Evolutionary conservation across 331 rosid genomes (phyloP), one percentile per base, ranked within the genome.

Genomic region (Rosa hybrid): DNA sequence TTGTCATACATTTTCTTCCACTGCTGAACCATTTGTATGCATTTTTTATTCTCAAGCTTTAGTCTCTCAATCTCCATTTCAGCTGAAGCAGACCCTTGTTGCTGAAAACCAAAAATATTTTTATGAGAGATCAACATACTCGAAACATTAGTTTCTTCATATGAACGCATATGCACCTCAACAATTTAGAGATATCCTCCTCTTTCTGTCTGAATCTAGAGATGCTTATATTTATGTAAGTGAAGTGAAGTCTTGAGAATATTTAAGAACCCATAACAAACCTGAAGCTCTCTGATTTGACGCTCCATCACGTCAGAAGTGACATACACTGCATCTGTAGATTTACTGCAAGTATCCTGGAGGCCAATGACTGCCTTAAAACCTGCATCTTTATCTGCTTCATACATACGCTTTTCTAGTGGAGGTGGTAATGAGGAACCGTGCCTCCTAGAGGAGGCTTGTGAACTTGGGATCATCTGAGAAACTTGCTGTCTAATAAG

Each of bases 1-100:
- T 88, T 87, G 44, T 84, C 94, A 54, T 91, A 89, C 97, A 87
- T 84, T 84, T 84, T 86, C 78, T 87, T 87, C 93, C 90, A 93
- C 42, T 84, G 91, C 72, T 85, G 83, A 81, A 72, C 84, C 91
- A 81, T 87, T 84, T 91, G 87, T 76, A 23, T 69, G 53, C 90
- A 88, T 79, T 56, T 89, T 80, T 79, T 85, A 83, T 60, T 78
- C 50, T 96, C 97, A 10, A 49, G 83, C 85, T 86, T 88, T 34
- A 87, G 83, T 88, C 89, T 93, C 81, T 84, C 94, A 71, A 85
- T 59, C 87, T 91, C 99, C 91, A 94, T 85, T 86, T 90, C 97
- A 42, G 89, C 72, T 60, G 97, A 87, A 7, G 87, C 84, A 53
- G 94, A 90, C 60, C 92, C 97, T 73, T 87, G 90, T 85, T 84